Conservation (phyloP, 2,329 filamentous ascomycete species). For the Talaromyces sp. region DNA sequence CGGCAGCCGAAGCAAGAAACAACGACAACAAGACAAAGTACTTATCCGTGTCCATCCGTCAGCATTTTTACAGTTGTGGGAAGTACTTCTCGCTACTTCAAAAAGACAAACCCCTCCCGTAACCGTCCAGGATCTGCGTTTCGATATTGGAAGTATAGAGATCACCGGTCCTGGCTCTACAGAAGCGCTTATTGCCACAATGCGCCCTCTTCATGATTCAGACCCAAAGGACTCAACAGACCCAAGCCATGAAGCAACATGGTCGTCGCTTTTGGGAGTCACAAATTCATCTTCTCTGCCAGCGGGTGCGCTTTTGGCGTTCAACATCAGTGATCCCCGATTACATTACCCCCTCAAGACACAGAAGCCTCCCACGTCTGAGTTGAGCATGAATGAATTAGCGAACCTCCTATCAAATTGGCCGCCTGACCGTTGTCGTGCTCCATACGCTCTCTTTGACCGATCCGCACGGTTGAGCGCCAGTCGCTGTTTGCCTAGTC, state of each 20-base stretch:
- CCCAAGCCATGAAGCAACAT: slow-evolving; percentile 33
- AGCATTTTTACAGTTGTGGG: slow-evolving; percentile 62
- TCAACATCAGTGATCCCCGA: slow-evolving; percentile 73
- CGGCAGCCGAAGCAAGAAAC: slow-evolving; percentile 14
- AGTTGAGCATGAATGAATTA: slow-evolving; percentile 39
- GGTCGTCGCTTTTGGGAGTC: slow-evolving; percentile 44
- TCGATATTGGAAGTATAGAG: slow-evolving; percentile 68
- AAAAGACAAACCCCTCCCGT: slow-evolving; percentile 60
- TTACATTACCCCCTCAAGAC: slow-evolving; percentile 68
- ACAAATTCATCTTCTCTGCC: slow-evolving; percentile 68
- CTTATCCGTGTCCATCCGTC: slow-evolving; percentile 79
- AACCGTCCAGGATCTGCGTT: slow-evolving; percentile 61
- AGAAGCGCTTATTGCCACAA: slow-evolving; percentile 66
- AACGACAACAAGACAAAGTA: slow-evolving; percentile 45
- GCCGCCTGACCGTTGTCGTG: slow-evolving; percentile 55
- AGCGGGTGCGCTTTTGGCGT: slow-evolving; percentile 62
- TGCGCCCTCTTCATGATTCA: slow-evolving; percentile 46
- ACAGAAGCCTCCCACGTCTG: slow-evolving; percentile 36
- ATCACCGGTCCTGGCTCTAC: slow-evolving; percentile 70
- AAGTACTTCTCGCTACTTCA: slow-evolving; percentile 52
- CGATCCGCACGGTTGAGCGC: slow-evolving; percentile 61
- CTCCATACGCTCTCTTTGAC: slow-evolving; percentile 59
- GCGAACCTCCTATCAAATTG: slow-evolving; percentile 61
- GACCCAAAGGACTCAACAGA: slow-evolving; percentile 14
- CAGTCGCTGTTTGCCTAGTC: slow-evolving; percentile 61